Evolutionary conservation across 768 basidiomycete species (phyloP).

Genomic region (Multifurca ochricompacta): DNA sequence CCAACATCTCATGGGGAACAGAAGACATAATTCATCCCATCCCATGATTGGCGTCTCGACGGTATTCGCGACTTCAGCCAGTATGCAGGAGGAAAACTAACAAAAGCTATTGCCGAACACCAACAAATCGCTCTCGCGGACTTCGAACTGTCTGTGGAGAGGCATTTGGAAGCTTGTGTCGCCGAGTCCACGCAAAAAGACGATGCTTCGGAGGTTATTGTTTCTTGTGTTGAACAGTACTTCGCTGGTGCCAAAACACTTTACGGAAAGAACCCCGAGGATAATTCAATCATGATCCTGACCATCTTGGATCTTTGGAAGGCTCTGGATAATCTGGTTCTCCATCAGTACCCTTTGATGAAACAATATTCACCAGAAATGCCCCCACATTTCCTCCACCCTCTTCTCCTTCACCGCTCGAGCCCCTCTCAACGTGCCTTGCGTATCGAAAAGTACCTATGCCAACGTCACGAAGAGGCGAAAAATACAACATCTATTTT

Average conservation of each 20-base stretch:
- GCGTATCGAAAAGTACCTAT: constrained; percentile 10
- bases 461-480: not conserved
- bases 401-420: constrained; percentile 34
- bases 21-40: not conserved
- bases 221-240: constrained; percentile 12
- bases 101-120: not conserved
- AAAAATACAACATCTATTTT: not conserved
- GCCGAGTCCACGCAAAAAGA: not conserved
- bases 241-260: not conserved
- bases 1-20: not conserved
- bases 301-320: constrained; percentile 43
- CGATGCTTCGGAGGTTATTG: not conserved
- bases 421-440: not conserved
- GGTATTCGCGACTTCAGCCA: not conserved
- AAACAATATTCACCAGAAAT: constrained; percentile 40
- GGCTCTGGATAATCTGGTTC: constrained; percentile 34
- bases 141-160: constrained; percentile 8
- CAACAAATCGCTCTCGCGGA: constrained; percentile 1
- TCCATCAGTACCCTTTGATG: constrained; percentile 33
- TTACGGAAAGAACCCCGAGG: constrained; percentile 14
- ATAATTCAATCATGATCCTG: constrained; percentile 35
- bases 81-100: not conserved
- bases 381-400: constrained; percentile 31
- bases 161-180: not conserved
- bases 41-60: not conserved